Percentiles rank a stretch among this genome's conserved stretches.
Evolutionary conservation across 1,284 basidiomycete species (phyloP).

Genomic region (Gastroboletus turbinatus): DNA sequence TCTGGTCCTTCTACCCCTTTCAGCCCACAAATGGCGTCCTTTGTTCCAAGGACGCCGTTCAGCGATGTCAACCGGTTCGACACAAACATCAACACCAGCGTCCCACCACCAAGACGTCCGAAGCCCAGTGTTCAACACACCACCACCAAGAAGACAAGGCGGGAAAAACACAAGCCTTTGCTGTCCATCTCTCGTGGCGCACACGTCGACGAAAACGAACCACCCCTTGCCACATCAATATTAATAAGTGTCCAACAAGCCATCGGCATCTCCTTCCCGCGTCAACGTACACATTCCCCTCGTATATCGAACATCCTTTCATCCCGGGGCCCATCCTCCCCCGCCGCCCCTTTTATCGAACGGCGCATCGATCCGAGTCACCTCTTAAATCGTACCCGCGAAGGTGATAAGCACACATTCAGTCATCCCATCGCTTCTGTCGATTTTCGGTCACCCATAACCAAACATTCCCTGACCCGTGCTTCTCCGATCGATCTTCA

Average conservation of each 20-base stretch:
- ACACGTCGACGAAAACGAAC: conserved; percentile 23
- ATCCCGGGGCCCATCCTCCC: neutral
- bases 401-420: conserved; percentile 13
- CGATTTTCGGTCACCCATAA: conserved; percentile 18
- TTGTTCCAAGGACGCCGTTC: conserved; percentile 1
- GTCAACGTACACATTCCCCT: conserved; percentile 8
- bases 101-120: neutral
- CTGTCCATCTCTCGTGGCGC: neutral
- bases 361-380: conserved; percentile 1
- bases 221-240: conserved; percentile 2
- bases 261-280: conserved; percentile 18
- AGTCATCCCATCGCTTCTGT: conserved; percentile 20
- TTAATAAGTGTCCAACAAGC: neutral
- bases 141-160: conserved; percentile 5
- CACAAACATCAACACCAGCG: neutral
- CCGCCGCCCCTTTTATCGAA: conserved; percentile 3
- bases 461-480: neutral
- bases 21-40: conserved; percentile 3
- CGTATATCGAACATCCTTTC: conserved; percentile 12
- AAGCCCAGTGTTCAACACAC: neutral
- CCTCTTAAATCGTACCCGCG: conserved; percentile 9
- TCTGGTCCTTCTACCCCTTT: conserved; percentile 8
- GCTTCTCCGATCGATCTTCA: conserved; percentile 30
- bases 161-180: conserved; percentile 1
- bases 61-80: neutral